Percentiles rank a stretch among this genome's conserved stretches.
phyloP scores from a whole-genome alignment of 2,329 filamentous ascomycete genomes.

The Alternaria arbusti region DNA sequence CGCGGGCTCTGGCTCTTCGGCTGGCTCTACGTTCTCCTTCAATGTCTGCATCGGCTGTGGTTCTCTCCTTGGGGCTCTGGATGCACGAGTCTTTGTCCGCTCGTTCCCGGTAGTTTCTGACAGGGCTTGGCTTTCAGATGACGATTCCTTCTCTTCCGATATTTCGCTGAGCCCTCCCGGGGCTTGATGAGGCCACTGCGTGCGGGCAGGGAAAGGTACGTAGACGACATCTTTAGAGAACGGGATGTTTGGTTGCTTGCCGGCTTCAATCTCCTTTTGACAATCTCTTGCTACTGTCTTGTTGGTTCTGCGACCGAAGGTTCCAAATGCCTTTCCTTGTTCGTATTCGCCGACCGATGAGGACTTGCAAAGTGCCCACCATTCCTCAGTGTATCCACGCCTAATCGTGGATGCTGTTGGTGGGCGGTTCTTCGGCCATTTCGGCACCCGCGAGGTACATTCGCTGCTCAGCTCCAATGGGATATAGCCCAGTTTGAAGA shows the following conservation, averaged over 20 bases:
- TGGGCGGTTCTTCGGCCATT: slow-evolving; percentile 54
- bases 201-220: slow-evolving; percentile 52
- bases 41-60: slow-evolving; percentile 35
- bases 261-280: slow-evolving; percentile 56
- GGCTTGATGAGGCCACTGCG: slow-evolving; percentile 45
- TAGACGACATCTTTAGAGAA: slow-evolving; percentile 58
- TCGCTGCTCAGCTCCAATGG: slow-evolving; percentile 59
- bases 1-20: slow-evolving; percentile 32
- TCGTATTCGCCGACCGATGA: slow-evolving; percentile 58
- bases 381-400: slow-evolving; percentile 58
- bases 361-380: slow-evolving; percentile 57
- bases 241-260: slow-evolving; percentile 57
- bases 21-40: slow-evolving; percentile 48
- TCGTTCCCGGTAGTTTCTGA: slow-evolving; percentile 57
- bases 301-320: slow-evolving; percentile 55
- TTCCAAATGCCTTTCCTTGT: slow-evolving; percentile 54
- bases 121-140: slow-evolving; percentile 48
- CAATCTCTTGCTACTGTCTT: slow-evolving; percentile 59
- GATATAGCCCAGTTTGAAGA: slow-evolving; percentile 79
- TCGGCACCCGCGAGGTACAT: slow-evolving; percentile 55
- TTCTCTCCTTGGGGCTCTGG: slow-evolving; percentile 30
- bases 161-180: slow-evolving; percentile 48
- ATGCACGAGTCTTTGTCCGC: slow-evolving; percentile 34
- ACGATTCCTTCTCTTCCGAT: slow-evolving; percentile 49
- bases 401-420: slow-evolving; percentile 53